A percentile compares a stretch with the other conserved stretches of the same genome.
Evolutionary conservation across 1,284 basidiomycete genomes (phyloP).

Genomic region (Coniferiporia weirii): DNA sequence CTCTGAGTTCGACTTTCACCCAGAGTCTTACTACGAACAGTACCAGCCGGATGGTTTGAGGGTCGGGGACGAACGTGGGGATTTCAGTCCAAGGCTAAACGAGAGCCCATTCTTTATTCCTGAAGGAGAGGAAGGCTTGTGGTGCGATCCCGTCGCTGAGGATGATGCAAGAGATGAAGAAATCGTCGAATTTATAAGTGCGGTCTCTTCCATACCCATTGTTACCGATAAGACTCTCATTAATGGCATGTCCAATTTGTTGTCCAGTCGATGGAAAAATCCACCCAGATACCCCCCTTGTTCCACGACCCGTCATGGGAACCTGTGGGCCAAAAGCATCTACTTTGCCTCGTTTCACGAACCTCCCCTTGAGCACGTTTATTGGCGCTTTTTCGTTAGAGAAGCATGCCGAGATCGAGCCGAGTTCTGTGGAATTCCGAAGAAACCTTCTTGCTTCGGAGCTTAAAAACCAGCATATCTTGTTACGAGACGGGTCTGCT

Average conservation of each 20-base stretch:
- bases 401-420: conserved; percentile 1
- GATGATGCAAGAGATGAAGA: background rate
- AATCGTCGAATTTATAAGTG: background rate
- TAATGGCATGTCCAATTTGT: background rate
- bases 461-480: background rate
- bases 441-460: background rate
- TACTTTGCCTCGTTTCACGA: background rate
- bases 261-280: background rate
- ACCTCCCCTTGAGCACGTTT: background rate
- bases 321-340: background rate
- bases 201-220: no score
- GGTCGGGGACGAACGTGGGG: no score
- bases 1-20: background rate
- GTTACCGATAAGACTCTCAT: background rate
- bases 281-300: background rate
- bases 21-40: background rate
- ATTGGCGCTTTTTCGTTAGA: background rate
- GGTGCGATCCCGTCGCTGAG: background rate
- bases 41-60: background rate
- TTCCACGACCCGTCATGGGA: background rate
- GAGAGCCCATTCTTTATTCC: background rate
- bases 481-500: background rate
- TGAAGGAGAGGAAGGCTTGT: background rate
- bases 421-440: background rate
- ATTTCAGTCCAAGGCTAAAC: no score